Base-by-base conservation (phyloP, 139 green algal genomes). In the Chlorella sp. region DNA sequence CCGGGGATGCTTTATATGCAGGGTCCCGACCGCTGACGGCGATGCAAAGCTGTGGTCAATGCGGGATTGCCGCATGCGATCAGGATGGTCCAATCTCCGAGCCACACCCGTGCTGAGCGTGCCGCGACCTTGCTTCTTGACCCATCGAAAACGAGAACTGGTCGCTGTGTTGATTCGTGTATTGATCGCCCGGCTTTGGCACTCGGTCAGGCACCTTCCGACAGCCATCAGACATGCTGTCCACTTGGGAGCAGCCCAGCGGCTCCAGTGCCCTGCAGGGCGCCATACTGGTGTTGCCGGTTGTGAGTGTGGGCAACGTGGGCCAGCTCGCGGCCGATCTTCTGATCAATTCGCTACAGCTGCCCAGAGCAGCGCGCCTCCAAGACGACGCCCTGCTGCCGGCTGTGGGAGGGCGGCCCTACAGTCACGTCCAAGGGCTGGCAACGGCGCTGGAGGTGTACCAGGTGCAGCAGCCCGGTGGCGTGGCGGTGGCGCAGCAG, bases 291-390 rank as follows among this genome's bases (percentile, higher is more conserved):
- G 69, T 89, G 19, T 48, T 89, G 36, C 85, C 91, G 37, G 79
- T 82, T 18, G 79, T 83, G 16, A 39, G 57, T 11, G 34, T 90
- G 0, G 64, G 91, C 91, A 98, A 98, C 82, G 94, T 97, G 26
- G 96, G 96, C 1, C 96, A 98, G 89, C 94, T 98, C n/a, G 93
- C 96, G 0, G 81, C 95, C 18, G 96, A 98, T 42, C 90, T 97
- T 3, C 71, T 98, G 19, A 89, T 97, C 34, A 78, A 90, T 37
- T 94, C 92, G 0, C 88, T 96, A 1, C n/a, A 69, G 22, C 39
- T 89, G 22, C 75, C 39, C 16, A 83, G 81, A 15, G 40, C 92
- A 0, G 95, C 92, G 24, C 76, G 88, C 14, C 76, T 98, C 14
- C 91, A 94, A 30, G 89, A 96, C 48, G 37, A 66, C 3, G 87